Base-by-base conservation (phyloP, 1,139 yeast genomes). In the Suhomyces bokatorum region DNA sequence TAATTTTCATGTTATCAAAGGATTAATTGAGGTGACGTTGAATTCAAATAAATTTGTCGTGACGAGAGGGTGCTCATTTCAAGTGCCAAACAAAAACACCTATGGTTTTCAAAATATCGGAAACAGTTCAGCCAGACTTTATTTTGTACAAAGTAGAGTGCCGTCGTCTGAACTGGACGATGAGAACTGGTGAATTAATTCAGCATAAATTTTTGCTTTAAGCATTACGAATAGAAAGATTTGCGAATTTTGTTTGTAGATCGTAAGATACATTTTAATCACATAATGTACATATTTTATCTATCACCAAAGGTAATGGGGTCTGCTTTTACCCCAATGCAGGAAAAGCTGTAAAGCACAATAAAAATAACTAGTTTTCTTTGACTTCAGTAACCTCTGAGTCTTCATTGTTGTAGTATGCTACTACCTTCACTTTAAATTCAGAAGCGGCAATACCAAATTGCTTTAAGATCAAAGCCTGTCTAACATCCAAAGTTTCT, bases 401-500 rank as follows among this genome's bases (percentile, higher is more conserved):
- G 39, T 56, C 54, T 52, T 84, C 87, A 48, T 75, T 78, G 60
- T 84, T 81, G 63, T 87, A 93, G 66, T 77, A 87, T 16, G 95
- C 97, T 56, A 85, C 69, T 51, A 86, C 72, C 56, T 81, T 78
- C 46, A 93, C 93, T 66, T 84, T 88, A 69, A 91, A 93, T 62
- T 89, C 91, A 42, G 97, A 80, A 47, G 91, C 89, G 24, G 97
- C 97, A 48, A 93, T 81, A 59, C 99, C 99, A 66, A 93, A 95
- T 60, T 89, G 95, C 69, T 95, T 95, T 66, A 93, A 77, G 47
- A 93, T 81, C 58, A 93, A 78, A 28, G 98, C 95, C 70, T 95
- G 96, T 62, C 88, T 86, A 46, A 91, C 95, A 67, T 90, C 95
- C 53, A 95, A 77, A 32, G 77, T 73, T 50, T 90, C 89, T 32